Evolutionary conservation across 1,139 yeast genomes (phyloP), one percentile per base, ranked within the genome.

Genomic region (Yamadazyma taylorii): DNA sequence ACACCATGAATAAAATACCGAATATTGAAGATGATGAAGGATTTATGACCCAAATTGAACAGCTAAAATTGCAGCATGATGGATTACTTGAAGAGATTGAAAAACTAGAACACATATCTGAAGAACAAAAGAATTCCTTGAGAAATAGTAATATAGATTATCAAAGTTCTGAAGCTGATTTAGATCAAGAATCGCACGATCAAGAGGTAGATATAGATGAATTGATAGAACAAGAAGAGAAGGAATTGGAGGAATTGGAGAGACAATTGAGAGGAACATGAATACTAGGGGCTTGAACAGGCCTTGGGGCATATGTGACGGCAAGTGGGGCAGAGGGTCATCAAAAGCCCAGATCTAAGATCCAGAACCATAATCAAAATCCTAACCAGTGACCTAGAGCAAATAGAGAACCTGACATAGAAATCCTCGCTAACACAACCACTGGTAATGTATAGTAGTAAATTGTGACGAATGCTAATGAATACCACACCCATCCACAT

Each of bases 171-270:
- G 44, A 41, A n/a, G 14, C 16, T 8, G 47, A 42, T 21, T 30
- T 14, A 17, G 35, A 39, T 11, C 37, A 33, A 23, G 33, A 24
- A 16, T 11, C 11, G 12, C 17, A 25, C 9, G 47, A 41, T n/a
- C n/a, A n/a, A 19, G 43, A 41, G 22, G 33, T 55, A 11, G 64
- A 62, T 39, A 45, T 68, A 6, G 73, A 65, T 35, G 64, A 60
- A 32, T 50, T 53, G 29, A 63, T 69, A 8, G 43, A 46, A 29
- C 46, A 46, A 17, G 75, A 68, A 45, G 71, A 69, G 47, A 50
- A 49, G 27, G 70, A 61, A 39, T 66, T 69, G 10, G 47, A 42
- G 24, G 52, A 47, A 17, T 52, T 69, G 28, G 73, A 70, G 42
- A 47, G 43, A 21, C 55, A 56, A 39, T 43, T 66, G 27, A 53